These are phyloP conservation scores for Rutstroemia sp. DNA, from an alignment of 2,329 filamentous ascomycete genomes.

Conservation along the genomic window DNA sequence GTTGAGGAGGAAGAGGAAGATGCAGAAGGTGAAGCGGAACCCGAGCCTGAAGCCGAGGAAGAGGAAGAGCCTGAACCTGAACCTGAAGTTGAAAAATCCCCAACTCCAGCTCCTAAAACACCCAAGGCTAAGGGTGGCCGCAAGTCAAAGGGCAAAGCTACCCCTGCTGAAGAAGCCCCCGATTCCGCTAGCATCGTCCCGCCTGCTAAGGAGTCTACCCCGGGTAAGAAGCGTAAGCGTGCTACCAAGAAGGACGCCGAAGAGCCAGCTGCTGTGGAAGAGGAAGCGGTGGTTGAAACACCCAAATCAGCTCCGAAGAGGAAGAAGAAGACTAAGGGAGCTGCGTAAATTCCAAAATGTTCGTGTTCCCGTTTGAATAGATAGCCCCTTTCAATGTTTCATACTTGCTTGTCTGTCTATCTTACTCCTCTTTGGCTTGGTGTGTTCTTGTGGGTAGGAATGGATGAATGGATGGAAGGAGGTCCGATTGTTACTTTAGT, in stretches of 20 bases:
- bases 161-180: conserved; percentile 27
- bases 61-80: conserved; percentile 10
- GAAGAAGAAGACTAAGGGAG: conserved; percentile 23
- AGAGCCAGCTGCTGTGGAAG: conserved; percentile 28
- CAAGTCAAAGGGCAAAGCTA: conserved; percentile 26
- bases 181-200: conserved; percentile 17
- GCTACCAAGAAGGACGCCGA: conserved; percentile 40
- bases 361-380: too few species aligned
- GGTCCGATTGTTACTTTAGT: too few species aligned
- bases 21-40: conserved; percentile 36
- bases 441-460: too few species aligned
- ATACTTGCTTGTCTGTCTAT: too few species aligned
- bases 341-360: too few species aligned
- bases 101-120: conserved; percentile 43
- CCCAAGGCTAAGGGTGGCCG: conserved; percentile 42
- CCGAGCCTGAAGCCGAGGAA: conserved; percentile 27
- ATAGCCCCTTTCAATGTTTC: too few species aligned
- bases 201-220: conserved; percentile 34
- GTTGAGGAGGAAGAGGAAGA: conserved; percentile 23
- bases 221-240: conserved; percentile 53
- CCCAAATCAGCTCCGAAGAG: conserved; percentile 24
- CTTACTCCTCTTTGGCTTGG: too few species aligned
- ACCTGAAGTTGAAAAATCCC: conserved; percentile 36
- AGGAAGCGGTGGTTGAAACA: conserved; percentile 38
- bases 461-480: too few species aligned